phyloP scores from a whole-genome alignment of 345 rosid species.

The Arabidopsis arenosa region DNA sequence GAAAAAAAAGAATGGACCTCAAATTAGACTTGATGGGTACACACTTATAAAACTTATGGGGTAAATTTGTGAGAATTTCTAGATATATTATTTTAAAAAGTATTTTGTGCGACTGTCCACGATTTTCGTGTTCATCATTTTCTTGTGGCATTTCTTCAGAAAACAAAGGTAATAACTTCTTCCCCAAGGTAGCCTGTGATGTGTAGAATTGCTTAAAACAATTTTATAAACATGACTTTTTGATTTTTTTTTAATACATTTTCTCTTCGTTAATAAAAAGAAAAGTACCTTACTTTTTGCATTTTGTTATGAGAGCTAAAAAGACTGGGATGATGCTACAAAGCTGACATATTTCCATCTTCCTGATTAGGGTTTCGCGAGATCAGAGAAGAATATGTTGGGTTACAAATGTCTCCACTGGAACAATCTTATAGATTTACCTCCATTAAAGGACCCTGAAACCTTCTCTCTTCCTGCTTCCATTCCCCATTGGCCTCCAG shows the following conservation, averaged over 20 bases:
- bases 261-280: background rate
- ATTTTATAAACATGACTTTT: background rate
- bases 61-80: background rate
- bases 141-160: constrained; percentile 12
- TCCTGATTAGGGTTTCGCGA: background rate
- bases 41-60: background rate
- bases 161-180: constrained; percentile 16
- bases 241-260: background rate
- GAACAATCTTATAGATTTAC: constrained; percentile 41
- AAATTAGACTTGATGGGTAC: too few relatives aligned
- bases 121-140: constrained; percentile 2
- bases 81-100: background rate
- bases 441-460: constrained; percentile 48
- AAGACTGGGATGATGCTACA: background rate
- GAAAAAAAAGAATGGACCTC: background rate
- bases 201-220: background rate
- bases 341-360: constrained; percentile 12
- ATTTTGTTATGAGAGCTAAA: background rate
- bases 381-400: constrained; percentile 47
- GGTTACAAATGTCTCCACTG: constrained; percentile 62
- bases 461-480: constrained; percentile 67
- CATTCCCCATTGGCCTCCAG: constrained; percentile 78
- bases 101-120: background rate
- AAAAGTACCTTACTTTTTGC: background rate
- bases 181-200: constrained; percentile 12